Base-by-base conservation (phyloP, 2,329 filamentous ascomycete species). In the Pleomassaria siparia region DNA sequence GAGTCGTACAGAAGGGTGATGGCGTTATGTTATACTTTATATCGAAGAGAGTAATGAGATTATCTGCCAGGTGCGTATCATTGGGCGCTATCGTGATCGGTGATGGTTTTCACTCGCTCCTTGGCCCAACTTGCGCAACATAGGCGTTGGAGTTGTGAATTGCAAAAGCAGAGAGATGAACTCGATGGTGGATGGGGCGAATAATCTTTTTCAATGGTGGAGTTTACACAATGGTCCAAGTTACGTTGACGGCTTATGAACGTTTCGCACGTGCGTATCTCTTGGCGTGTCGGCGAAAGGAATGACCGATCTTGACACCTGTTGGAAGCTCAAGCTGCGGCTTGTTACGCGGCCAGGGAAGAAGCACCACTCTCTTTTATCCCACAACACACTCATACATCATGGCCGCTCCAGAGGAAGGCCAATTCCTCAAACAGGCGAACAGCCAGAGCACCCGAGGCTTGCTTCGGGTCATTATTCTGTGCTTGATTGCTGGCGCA, bases 401-500 rank as follows among this genome's bases (percentile, higher is more conserved):
- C 41, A 74, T 74, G 72, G 71, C 71, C 58, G 63, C 59, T 57
- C 60, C 62, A 59, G 68, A 66, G 56, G 65, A 64, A 47, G 63
- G 66, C 56, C 68, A 72, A 59, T 80, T 94, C 70, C 81, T 90
- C 69, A 85, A 89, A 77, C 88, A 89, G 71, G 86, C 84, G 70
- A 88, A 86, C 62, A 86, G 85, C 66, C 82, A 86, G 73, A 96
- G 85, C 73, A 89, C 89, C 54, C 85, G 91, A 72, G 87, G 89
- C 57, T 76, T 97, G 65, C 79, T 99, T 57, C 86, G 91, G 69
- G 84, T 96, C 62, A 81, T 95, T 67, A 99, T 99, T 76, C 84
- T 99, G 63, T 81, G 80, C 67, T 84, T 92, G 67, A 96, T 99
- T 74, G 94, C 94, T 57, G 91, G 84, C 49, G 91, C 94, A 54